Evolutionary conservation across 1,139 yeast genomes (phyloP), one percentile per base, ranked within the genome.

Genomic region (Zygosaccharomyces pseudobailii): DNA sequence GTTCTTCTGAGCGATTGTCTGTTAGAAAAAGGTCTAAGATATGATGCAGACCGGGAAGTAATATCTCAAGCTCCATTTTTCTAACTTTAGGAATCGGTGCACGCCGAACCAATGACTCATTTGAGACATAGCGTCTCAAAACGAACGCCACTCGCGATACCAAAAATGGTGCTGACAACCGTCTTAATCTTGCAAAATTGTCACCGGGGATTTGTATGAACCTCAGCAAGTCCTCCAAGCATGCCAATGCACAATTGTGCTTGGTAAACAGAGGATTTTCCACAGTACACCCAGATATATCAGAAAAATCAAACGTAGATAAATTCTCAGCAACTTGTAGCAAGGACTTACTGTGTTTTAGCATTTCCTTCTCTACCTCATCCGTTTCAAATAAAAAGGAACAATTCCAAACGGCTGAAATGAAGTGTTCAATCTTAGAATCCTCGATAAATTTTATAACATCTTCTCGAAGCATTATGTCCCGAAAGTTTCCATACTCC

Each of bases 71-170:
- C 56, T 82, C 88, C 7, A 63, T 56, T 27, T 73, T 72, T 49
- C 80, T 80, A 10, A 80, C 63, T 30, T 71, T 68, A 0, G 84
- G 75, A 36, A 79, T 67, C 1, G 90, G 89, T 35, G 72, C 72
- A 20, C 60, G 64, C 24, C 79, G 76, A 6, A 80, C 61, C 5
- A 82, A 61, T 10, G 71, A 74, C 43, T 72, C 74, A 51, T 80
- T 82, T 3, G 79, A 73, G 6, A 80, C 66, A 50, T 73, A 79
- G 46, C 76, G 75, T 45, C 78, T 69, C 31, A 84, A 61, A 0
- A 76, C 73, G 48, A 80, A 68, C 0, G 80, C 75, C 7, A 73
- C 66, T 35, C 89, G 71, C 8, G 77, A 68, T 0, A 73, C 61
- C 33, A 80, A 63, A 49, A 67, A 76, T 1, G 76, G 74, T 0